Percentiles rank a stretch among this genome's conserved stretches.
These are phyloP conservation scores for Starmera caribaea DNA, from an alignment of 805 yeast species.

Conservation along the genomic window DNA sequence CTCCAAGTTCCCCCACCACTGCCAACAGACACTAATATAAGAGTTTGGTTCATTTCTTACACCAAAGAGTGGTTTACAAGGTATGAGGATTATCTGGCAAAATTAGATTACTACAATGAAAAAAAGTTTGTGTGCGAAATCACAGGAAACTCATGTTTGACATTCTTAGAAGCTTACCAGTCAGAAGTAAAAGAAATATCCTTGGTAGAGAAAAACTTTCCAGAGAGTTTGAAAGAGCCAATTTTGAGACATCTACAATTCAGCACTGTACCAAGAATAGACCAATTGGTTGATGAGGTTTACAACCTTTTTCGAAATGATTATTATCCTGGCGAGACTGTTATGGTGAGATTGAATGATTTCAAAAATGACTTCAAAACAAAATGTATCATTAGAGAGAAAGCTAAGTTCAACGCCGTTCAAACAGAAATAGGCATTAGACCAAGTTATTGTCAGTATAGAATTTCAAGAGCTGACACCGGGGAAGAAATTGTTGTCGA, in stretches of 20 bases:
- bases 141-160: constrained; percentile 86
- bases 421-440: constrained; percentile 27
- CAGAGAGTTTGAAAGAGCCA: constrained; percentile 87
- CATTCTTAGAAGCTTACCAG: constrained; percentile 80
- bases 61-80: constrained; percentile 83
- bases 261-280: constrained; percentile 72
- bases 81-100: constrained; percentile 65
- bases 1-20: constrained; percentile 47
- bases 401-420: constrained; percentile 61
- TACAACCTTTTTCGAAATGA: constrained; percentile 69
- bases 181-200: constrained; percentile 58
- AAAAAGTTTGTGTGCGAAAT: constrained; percentile 91
- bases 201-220: constrained; percentile 73
- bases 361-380: constrained; percentile 18
- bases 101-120: constrained; percentile 64
- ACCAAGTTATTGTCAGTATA: constrained; percentile 56
- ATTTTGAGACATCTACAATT: constrained; percentile 80
- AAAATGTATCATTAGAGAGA: constrained; percentile 62
- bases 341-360: constrained; percentile 39
- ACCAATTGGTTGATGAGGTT: constrained; percentile 79
- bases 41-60: constrained; percentile 74
- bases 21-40: constrained; percentile 45
- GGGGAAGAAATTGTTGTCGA: constrained; percentile 62
- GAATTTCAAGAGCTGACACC: constrained; percentile 48
- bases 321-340: constrained; percentile 86